Evolutionary conservation across 1,284 basidiomycete genomes (phyloP), one percentile per base, ranked within the genome.

Genomic region (Papiliotrema laurentii): DNA sequence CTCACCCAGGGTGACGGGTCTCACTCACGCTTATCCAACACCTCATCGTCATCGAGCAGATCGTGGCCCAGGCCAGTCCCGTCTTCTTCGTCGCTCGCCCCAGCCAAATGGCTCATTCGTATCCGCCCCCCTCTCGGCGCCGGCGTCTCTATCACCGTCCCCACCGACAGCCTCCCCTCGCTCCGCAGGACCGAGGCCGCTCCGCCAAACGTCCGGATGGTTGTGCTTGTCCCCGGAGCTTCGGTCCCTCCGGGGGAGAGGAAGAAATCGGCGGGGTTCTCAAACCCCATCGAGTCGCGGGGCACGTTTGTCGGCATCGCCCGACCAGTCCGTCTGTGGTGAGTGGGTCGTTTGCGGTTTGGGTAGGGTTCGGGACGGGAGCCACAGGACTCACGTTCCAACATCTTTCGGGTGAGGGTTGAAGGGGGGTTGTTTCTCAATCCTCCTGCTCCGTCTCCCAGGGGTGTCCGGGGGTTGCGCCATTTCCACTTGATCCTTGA

Each of bases 261-360:
- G 55, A 92, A 81, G 61, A 90, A 77, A 57, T 83, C 80, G 49
- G 83, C 82, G 61, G 89, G 86, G 11, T 83, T 83, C 70, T 93
- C 89, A 67, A 88, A 89, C 10, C 89, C 92, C 64, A 90, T 86
- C 14, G 84, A 84, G 58, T 83, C 83, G 54, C 81, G 80, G 44
- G 83, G 81, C 43, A 88, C 81, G 65, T 83, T 54, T 2, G 47
- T 56, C 5, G 69, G 71, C 71, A 74, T 73, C 9, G 54, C 21
- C 9, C 48, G 53, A 9, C 68, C 68, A 3, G 72, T 65, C 5
- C 62, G 66, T 1, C 72, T 74, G 55, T 10, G n/a, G 21, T 43
- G 22, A 50, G 38, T 41, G 25, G 16, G 9, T 5, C n/a, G n/a
- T n/a, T n/a, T n/a, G n/a, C n/a, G n/a, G n/a, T n/a, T n/a, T n/a